phyloP scores from a whole-genome alignment of 2,329 filamentous ascomycete genomes.

The Paraconiothyrium brasiliense region DNA sequence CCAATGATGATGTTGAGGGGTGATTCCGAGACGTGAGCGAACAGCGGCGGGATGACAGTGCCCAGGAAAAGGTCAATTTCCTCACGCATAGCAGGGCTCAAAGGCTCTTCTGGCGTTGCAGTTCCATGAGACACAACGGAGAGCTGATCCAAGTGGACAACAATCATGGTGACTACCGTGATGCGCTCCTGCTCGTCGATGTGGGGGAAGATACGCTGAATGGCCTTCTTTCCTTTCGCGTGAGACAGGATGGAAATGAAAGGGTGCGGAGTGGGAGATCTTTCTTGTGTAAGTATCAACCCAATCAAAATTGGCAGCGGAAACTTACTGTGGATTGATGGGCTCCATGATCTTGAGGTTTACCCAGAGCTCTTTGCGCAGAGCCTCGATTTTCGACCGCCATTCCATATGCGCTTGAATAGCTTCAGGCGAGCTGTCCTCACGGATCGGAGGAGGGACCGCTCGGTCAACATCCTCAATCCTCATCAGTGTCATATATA shows the following conservation, averaged over 20 bases:
- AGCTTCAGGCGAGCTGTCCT: slow-evolving; percentile 71
- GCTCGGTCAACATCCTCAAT: slow-evolving; percentile 92
- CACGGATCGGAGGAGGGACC: slow-evolving; percentile 74
- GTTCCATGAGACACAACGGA: slow-evolving; percentile 88
- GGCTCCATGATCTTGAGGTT: slow-evolving; percentile 93
- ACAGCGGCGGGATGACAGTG: slow-evolving; percentile 87
- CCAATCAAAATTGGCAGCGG: neutral
- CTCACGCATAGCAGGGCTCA: slow-evolving; percentile 77
- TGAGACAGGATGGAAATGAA: slow-evolving; percentile 97
- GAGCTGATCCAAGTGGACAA: slow-evolving; percentile 89
- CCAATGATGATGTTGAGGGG: slow-evolving; percentile 91
- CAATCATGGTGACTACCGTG: slow-evolving; percentile 94
- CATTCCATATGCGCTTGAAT: slow-evolving; percentile 82
- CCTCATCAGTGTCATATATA: slow-evolving; percentile 89
- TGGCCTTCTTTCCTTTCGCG: slow-evolving; percentile 94
- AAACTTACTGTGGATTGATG: slow-evolving; percentile 67
- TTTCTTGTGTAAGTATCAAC: slow-evolving; percentile 51
- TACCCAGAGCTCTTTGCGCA: slow-evolving; percentile 84
- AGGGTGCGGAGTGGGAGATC: slow-evolving; percentile 76
- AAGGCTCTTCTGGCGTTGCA: slow-evolving; percentile 75
- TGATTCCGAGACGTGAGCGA: slow-evolving; percentile 90
- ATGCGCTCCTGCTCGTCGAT: slow-evolving; percentile 92
- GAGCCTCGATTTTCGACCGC: slow-evolving; percentile 73
- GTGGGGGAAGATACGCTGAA: slow-evolving; percentile 93
- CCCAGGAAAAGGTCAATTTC: slow-evolving; percentile 91